Base-by-base conservation (phyloP, 345 rosid genomes). In the Eucalyptus brandiana region DNA sequence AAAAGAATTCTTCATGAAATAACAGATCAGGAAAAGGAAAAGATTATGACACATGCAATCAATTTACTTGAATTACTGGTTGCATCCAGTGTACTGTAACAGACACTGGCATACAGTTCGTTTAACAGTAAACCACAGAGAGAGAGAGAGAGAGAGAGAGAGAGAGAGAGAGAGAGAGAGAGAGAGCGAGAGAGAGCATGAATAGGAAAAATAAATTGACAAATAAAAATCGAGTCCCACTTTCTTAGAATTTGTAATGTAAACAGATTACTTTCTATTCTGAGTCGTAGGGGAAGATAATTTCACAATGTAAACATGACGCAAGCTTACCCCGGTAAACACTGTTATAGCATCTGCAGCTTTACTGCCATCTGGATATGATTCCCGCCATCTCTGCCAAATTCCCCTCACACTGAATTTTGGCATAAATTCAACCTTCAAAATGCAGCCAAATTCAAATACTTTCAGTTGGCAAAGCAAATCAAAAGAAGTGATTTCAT, bases 381-480 rank as follows among this genome's bases (percentile, higher is more conserved):
- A 97, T 90, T 98, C 98, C 56, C 94, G 94, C 98, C 97, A 98
- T 92, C 98, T 97, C 90, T 95, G 94, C 99, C 99, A 98, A 91
- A 96, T 92, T 91, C 97, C 97, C 76, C 98, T 93, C 90, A 97
- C 99, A 86, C 99, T 98, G 92, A 98, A 97, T 91, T 97, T 98
- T 88, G 98, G 96, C 93, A 97, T 90, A 92, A 98, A 97, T 92
- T 98, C 99, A 89, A 98, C 98, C 99, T 98, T 92, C 92, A 94
- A 81, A 87, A 69, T 32, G 89, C 56, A 62, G 72, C 40, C 65
- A 90, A 53, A 86, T 86, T 32, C 87, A 34, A 50, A n/a, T 49
- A 50, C 56, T 76, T 60, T 48, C 32, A 58, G 44, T 88, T 89
- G 86, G 65, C 40, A 47, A 87, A 86, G 40, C 40, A 49, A 86